Evolutionary conservation across 2,329 filamentous ascomycete genomes (phyloP).

Genomic region (Clathrospora elynae): DNA sequence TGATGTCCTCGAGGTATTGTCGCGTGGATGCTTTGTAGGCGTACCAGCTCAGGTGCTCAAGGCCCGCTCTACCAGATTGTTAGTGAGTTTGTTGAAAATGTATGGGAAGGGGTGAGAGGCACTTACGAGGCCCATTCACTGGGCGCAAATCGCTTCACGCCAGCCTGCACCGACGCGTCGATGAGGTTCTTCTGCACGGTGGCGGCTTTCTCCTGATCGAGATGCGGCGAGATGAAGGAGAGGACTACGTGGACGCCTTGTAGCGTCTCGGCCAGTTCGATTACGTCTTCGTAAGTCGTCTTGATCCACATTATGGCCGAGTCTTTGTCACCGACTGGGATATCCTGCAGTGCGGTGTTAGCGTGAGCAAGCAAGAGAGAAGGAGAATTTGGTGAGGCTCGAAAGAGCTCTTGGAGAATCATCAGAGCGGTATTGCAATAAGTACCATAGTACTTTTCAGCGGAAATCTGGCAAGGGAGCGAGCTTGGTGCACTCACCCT

Average conservation of each 20-base stretch:
- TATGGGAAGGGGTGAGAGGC: not conserved
- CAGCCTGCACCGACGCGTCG: constrained; percentile 27
- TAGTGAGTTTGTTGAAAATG: not conserved
- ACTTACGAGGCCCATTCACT: constrained; percentile 35
- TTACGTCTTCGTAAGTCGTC: constrained; percentile 10
- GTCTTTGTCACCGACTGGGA: not conserved
- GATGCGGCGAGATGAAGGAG: constrained; percentile 55
- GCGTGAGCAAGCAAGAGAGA: too few species aligned
- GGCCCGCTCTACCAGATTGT: constrained; percentile 2
- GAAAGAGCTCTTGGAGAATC: too few species aligned
- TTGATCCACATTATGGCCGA: not conserved
- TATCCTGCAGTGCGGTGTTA: not conserved
- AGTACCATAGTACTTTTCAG: too few species aligned
- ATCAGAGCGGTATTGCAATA: not conserved
- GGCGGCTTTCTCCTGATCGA: constrained; percentile 13
- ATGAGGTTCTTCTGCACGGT: constrained; percentile 26
- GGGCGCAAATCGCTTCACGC: constrained; percentile 32
- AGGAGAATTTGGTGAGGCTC: too few species aligned
- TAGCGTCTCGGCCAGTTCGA: constrained; percentile 36
- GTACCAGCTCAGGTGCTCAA: constrained; percentile 55
- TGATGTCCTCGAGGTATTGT: constrained; percentile 58
- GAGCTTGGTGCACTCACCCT: too few species aligned
- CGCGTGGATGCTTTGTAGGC: constrained; percentile 54
- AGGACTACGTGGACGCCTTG: constrained; percentile 58
- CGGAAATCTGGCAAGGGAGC: too few species aligned